Evolutionary conservation across 495 filamentous ascomycete species (phyloP), one percentile per base, ranked within the genome.

Genomic region (Halenospora varia): DNA sequence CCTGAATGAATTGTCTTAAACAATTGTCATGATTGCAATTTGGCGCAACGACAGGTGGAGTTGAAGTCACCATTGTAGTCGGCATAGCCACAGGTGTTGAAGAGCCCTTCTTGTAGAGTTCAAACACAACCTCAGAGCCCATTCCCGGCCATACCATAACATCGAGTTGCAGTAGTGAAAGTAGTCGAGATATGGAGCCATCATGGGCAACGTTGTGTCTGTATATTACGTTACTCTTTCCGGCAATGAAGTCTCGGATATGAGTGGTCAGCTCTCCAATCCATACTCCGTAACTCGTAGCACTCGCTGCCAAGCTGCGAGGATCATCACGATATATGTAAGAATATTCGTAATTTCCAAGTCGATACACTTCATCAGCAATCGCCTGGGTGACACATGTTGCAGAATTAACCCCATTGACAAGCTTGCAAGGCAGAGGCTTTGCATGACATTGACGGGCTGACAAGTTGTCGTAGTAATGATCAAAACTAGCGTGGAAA

Each of bases 141-240:
- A 89, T 87, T 0, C 87, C 87, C 0, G 85, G 86, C 87, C 87
- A 90, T 2, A 88, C 80, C 85, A 89, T 89, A 40, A 69, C 62
- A 39, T 86, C 80, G 2, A 84, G 62, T 64, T 89, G 86, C 56
- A 90, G 65, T n/a, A 88, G 75, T 2, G 75, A 73, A 23, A 90
- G 64, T n/a, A 90, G 57, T 2, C 76, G 68, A 8, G 80, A 80
- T 10, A 90, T 62, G 18, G 79, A 84, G 10, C 87, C 87, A 60
- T 89, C 87, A 61, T 90, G 86, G 17, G 83, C 86, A 51, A 90
- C 69, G 54, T 88, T 87, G 64, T 90, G 85, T 47, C 77, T 65
- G 63, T 86, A 89, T 26, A 76, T 72, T 2, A 78, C 68, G 24
- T 66, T 51, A 17, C 57, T 60, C 11, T 64, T 66, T 10, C 70